phyloP scores from a whole-genome alignment of 1,284 basidiomycete genomes.

The Irpex sp. region DNA sequence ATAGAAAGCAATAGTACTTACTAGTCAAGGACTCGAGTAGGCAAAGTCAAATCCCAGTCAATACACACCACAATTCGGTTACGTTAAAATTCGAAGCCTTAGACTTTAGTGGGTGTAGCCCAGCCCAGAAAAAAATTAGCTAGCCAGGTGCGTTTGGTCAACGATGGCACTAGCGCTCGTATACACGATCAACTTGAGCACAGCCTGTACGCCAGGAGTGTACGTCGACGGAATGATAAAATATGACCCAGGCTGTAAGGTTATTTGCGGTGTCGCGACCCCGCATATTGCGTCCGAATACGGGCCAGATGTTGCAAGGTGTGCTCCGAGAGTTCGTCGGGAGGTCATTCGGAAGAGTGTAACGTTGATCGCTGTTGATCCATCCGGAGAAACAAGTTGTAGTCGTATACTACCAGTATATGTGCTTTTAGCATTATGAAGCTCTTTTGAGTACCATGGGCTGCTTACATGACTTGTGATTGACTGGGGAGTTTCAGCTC shows the following conservation, averaged over 20 bases:
- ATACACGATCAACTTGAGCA: conserved; percentile 66
- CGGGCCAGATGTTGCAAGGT: conserved; percentile 68
- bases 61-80: too few relatives aligned
- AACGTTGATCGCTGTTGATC: conserved; percentile 51
- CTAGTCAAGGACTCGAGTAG: too few relatives aligned
- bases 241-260: conserved; percentile 62
- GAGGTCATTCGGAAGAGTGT: conserved; percentile 46
- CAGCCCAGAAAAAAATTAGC: too few relatives aligned
- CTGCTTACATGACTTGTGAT: conserved; percentile 58
- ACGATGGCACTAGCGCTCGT: conserved; percentile 20
- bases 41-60: too few relatives aligned
- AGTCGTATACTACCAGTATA: conserved; percentile 53
- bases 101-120: too few relatives aligned
- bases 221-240: conserved; percentile 74
- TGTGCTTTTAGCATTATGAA: background rate
- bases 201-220: conserved; percentile 49
- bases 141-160: too few relatives aligned
- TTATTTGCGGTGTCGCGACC: conserved; percentile 54
- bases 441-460: background rate
- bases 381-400: conserved; percentile 47
- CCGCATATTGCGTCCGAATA: conserved; percentile 74
- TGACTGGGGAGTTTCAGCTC: conserved; percentile 53
- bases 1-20: too few relatives aligned
- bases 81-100: too few relatives aligned
- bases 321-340: conserved; percentile 32